Percentiles rank a stretch among this genome's conserved stretches.
Evolutionary conservation across 139 green algal species (phyloP).

Genomic region (Tetradesmus obliquus): DNA sequence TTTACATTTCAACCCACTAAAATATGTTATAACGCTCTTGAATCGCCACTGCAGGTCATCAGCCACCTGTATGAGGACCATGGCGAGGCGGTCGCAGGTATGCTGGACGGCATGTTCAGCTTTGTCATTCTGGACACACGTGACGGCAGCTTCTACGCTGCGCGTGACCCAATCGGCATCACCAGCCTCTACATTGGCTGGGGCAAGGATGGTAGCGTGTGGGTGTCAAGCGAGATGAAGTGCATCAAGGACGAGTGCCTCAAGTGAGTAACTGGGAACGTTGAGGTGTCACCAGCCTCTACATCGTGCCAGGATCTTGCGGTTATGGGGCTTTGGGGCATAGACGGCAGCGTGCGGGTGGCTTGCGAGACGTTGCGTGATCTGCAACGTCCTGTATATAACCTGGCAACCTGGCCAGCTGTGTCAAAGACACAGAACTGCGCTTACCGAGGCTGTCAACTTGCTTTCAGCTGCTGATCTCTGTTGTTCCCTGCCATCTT

Average conservation of each 20-base stretch:
- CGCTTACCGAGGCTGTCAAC: too few species aligned
- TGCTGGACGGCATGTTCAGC: conserved; percentile 97
- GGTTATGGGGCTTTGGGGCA: too few species aligned
- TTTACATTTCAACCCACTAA: too few species aligned
- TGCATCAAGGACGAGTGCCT: conserved; percentile 76
- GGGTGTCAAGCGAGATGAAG: conserved; percentile 98
- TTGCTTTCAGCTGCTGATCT: too few species aligned
- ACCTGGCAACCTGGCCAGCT: too few species aligned
- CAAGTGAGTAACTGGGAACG: not conserved
- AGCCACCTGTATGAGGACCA: conserved; percentile 86
- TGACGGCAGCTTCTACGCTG: conserved; percentile 75
- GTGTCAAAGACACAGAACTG: too few species aligned
- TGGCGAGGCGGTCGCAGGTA: conserved; percentile 82
- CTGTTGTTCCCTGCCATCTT: not conserved
- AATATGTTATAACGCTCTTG: too few species aligned
- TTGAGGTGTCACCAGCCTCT: conserved; percentile 91
- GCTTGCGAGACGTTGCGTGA: conserved; percentile 96
- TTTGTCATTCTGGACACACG: conserved; percentile 64
- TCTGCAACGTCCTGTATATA: too few species aligned
- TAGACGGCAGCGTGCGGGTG: conserved; percentile 91
- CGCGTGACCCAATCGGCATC: conserved; percentile 93
- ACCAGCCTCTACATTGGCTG: conserved; percentile 95
- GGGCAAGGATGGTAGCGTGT: conserved; percentile 84
- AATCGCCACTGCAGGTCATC: conserved; percentile 55
- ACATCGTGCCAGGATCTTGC: too few species aligned